Base-by-base conservation (phyloP, 1,284 basidiomycete species). In the Cryptococcus sp. region DNA sequence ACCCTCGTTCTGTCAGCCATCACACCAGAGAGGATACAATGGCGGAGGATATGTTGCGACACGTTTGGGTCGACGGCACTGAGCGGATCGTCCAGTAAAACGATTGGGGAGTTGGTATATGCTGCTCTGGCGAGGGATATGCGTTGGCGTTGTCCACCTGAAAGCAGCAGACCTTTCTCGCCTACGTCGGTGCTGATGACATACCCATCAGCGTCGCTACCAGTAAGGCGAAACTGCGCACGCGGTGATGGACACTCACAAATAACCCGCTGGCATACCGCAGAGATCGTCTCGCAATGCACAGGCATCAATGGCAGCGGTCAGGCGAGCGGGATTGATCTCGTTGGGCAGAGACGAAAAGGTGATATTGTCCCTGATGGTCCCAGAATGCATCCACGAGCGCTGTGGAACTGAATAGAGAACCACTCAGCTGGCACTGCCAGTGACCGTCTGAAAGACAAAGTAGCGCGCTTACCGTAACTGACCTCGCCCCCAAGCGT, bases 321-420 rank as follows among this genome's bases (percentile, higher is more conserved):
- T 53, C 4, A 72, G 55, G 5, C 66, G 57, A 0, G 49, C 60
- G 13, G 54, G 45, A 46, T 76, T 68, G 25, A 67, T 53, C 17
- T 61, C 56, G 10, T 65, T 55, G 25, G 47, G n/a, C 3, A 53
- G 50, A 1, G 66, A 42, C 7, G 68, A 65, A 48, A 77, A 77
- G 3, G 71, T 59, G 27, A 77, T 72, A 59, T 77, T 77, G 22
- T 86, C 82, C 47, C 84, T 80, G 13, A 90, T 70, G 0, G 85
- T 87, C 0, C 85, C 84, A 62, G 87, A 86, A 76, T 85, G 84
- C 60, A 90, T 87, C 88, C 89, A 92, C 0, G 90, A 60, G 7
- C 63, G 59, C 39, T 69, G 67, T 13, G 65, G 67, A 2, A 68
- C 67, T 68, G 39, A 16, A 13, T 11, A 27, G 46, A 19, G 17